These are phyloP conservation scores for Xanthoceras sorbifolium DNA, from an alignment of 345 rosid genomes.

Conservation along the genomic window DNA sequence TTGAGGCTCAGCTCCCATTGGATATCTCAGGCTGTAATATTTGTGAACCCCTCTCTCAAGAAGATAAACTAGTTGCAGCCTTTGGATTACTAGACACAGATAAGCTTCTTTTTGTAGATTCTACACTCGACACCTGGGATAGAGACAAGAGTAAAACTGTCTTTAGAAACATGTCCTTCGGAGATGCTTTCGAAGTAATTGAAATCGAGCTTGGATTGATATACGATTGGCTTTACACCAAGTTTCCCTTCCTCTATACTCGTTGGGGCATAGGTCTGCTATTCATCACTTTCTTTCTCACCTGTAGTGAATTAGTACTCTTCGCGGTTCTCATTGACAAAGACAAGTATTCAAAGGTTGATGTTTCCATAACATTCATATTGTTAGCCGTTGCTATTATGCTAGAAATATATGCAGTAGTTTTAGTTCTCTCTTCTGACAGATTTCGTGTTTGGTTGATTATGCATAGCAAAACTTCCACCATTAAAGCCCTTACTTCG, in stretches of 20 bases:
- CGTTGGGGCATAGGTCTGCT: slow-evolving; percentile 26
- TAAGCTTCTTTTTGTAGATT: slow-evolving; percentile 19
- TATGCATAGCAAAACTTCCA: neutral
- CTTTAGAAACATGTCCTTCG: neutral
- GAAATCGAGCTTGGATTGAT: slow-evolving; percentile 49
- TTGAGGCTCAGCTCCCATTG: neutral
- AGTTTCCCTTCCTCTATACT: slow-evolving; percentile 27
- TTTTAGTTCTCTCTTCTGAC: neutral
- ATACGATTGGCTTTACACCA: slow-evolving; percentile 42
- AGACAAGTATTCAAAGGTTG: neutral
- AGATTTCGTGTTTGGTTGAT: slow-evolving; percentile 4
- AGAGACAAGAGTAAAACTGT: neutral
- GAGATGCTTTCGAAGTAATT: slow-evolving; percentile 32
- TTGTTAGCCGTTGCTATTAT: slow-evolving; percentile 36
- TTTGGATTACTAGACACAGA: slow-evolving; percentile 27
- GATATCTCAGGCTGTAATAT: neutral
- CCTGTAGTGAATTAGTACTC: slow-evolving; percentile 8
- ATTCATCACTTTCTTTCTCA: neutral
- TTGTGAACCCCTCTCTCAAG: neutral
- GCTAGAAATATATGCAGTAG: slow-evolving; percentile 26
- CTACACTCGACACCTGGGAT: neutral
- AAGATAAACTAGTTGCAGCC: slow-evolving; percentile 23
- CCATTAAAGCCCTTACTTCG: neutral
- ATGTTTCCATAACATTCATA: slow-evolving; percentile 36
- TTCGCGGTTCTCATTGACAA: slow-evolving; percentile 16